Base-by-base conservation (phyloP, 108 stramenopile species). In the Pseudonitzschia delicatissima region DNA sequence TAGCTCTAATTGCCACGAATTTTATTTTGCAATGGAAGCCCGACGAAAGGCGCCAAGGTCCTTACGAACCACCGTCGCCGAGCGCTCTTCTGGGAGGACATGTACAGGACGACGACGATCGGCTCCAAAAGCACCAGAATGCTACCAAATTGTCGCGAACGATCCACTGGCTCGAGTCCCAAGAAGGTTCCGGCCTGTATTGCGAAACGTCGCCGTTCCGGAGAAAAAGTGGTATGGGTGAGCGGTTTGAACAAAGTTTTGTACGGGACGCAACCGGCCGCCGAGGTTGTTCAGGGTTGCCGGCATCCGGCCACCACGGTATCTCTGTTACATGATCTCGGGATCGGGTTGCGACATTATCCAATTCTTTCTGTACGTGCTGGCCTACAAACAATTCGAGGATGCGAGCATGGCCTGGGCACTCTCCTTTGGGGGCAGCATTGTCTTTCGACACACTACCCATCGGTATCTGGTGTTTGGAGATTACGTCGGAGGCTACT, bases 391-490 rank as follows among this genome's bases (percentile, higher is more conserved):
- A 12, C 28, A 21, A 26, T 11, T 67, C 31, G 21, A 77, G 50
- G 82, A 83, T 66, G 45, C 77, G 0, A 81, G 80, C 48, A 25
- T 78, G 3, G 84, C 81, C 44, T 90, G 89, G 89, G 66, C 71
- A 1, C 45, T 82, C 25, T 72, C 81, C 13, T 87, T 86, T 62
- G 62, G 60, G 27, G 6, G 81, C 33, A 71, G 68, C 50, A 81
- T 90, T 29, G 62, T 66, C 40, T 77, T 83, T 53, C 78, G 89
- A 29, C 89, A 90, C 60, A 73, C 84, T 4, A 67, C 80, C 26
- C 89, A 87, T 77, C 76, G 86, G 27, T 85, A 82, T 58, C 33
- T 90, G 11, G 85, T 85, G 7, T 90, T 90, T 81, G 89, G 89
- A 23, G 82, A 84, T 27, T 86, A 86, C 61, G 76, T 82, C 5